These are phyloP conservation scores for Venturia effusa DNA, from an alignment of 2,329 filamentous ascomycete genomes.

Conservation along the genomic window DNA sequence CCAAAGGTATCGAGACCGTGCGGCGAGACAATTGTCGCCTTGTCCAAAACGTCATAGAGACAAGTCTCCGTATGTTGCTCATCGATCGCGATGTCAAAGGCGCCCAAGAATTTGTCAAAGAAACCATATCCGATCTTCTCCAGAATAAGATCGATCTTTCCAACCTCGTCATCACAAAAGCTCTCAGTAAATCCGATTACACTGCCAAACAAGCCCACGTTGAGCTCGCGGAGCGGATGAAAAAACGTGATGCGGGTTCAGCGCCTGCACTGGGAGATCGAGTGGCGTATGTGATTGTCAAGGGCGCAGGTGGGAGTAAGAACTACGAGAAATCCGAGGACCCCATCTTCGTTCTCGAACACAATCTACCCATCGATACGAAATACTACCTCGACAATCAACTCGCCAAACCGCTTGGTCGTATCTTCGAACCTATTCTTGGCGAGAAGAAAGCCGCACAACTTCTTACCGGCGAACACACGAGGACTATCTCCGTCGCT, in stretches of 20 bases:
- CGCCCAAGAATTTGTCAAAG: conserved; percentile 95
- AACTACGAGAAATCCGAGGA: conserved; percentile 98
- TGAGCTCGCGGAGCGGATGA: conserved; percentile 91
- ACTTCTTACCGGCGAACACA: conserved; percentile 85
- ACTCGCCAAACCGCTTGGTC: conserved; percentile 81
- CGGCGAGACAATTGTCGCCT: conserved; percentile 91
- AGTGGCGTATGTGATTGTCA: conserved; percentile 96
- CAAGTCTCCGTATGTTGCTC: conserved; percentile 86
- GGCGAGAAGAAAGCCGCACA: conserved; percentile 84
- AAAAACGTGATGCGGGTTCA: conserved; percentile 89
- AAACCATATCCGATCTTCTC: conserved; percentile 85
- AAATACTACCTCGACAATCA: conserved; percentile 99
- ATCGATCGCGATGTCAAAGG: conserved; percentile 85
- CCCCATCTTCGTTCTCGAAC: conserved; percentile 90
- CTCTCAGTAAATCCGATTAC: conserved; percentile 73
- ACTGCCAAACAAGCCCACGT: conserved; percentile 90
- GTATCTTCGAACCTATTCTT: conserved; percentile 96
- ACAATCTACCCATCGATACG: conserved; percentile 96
- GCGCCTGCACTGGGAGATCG: conserved; percentile 88
- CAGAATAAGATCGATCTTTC: conserved; percentile 99
- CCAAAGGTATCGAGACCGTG: conserved; percentile 97
- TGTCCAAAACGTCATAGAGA: conserved; percentile 96
- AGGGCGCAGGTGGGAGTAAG: conserved; percentile 77
- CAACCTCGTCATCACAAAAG: conserved; percentile 97
- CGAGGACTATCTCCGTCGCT: conserved; percentile 84